Percentiles rank a stretch among this genome's conserved stretches.
Conservation (phyloP, 2,329 filamentous ascomycete genomes). For the Talaromyces verruculosus region DNA sequence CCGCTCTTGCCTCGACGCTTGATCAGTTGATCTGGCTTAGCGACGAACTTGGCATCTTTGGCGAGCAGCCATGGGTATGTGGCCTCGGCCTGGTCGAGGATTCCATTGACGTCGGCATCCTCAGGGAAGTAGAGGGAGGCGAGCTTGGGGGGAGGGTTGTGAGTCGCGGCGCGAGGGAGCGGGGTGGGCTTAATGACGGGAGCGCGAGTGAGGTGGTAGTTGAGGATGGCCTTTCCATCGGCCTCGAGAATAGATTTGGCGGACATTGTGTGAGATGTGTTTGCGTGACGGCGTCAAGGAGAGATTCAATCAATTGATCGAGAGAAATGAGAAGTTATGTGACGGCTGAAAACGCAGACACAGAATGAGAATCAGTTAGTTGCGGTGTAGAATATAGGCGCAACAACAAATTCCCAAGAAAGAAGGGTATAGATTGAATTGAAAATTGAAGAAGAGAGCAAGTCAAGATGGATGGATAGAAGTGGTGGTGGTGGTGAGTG, state of each 20-base stretch:
- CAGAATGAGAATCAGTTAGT: background rate
- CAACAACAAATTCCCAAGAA: background rate
- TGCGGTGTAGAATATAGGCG: background rate
- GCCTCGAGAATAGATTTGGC: constrained; percentile 98
- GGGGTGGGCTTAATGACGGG: constrained; percentile 97
- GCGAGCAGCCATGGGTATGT: constrained; percentile 94
- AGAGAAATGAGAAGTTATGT: background rate
- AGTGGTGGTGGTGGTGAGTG: background rate
- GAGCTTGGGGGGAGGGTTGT: constrained; percentile 90
- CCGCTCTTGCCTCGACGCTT: constrained; percentile 99
- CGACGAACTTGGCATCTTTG: constrained; percentile 85
- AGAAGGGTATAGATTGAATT: background rate
- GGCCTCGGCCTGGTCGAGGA: constrained; percentile 93
- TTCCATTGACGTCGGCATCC: constrained; percentile 74
- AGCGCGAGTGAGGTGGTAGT: constrained; percentile 98
- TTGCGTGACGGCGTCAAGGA: constrained; percentile 2
- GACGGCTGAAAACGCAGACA: background rate
- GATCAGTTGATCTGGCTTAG: constrained; percentile 99
- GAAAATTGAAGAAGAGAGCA: background rate
- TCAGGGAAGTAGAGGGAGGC: constrained; percentile 92
- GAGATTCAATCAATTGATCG: background rate
- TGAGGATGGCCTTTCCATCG: constrained; percentile 99
- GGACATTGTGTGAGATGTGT: constrained; percentile 63
- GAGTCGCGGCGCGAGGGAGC: constrained; percentile 76
- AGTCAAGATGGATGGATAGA: background rate